A percentile compares a stretch with the other conserved stretches of the same genome.
Evolutionary conservation across 495 filamentous ascomycete genomes (phyloP).

Genomic region (Penicillium angulare): DNA sequence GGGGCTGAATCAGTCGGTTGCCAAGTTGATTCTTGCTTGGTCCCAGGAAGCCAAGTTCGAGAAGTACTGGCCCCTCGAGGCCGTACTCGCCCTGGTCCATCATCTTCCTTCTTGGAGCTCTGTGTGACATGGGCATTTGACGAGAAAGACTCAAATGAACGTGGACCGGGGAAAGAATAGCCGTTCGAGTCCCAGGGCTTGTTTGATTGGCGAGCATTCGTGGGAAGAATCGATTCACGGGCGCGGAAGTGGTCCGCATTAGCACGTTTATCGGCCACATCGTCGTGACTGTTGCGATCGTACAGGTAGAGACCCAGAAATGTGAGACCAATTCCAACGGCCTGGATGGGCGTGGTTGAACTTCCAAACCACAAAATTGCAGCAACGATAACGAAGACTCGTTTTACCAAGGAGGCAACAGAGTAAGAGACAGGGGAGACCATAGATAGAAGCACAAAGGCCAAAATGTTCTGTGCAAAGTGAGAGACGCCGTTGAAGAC

Average conservation of each 20-base stretch:
- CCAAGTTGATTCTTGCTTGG: conserved; percentile 82
- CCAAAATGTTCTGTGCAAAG: conserved; percentile 93
- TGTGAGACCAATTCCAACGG: conserved; percentile 79
- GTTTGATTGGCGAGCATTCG: conserved; percentile 45
- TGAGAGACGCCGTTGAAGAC: conserved; percentile 97
- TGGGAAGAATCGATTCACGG: conserved; percentile 66
- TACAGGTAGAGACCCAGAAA: conserved; percentile 95
- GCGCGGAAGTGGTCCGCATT: conserved; percentile 57
- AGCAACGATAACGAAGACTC: conserved; percentile 93
- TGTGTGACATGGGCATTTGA: conserved; percentile 31
- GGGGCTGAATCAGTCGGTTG: conserved; percentile 47
- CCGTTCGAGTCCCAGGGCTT: conserved; percentile 44
- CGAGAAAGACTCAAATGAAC: conserved; percentile 22
- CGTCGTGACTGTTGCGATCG: conserved; percentile 83
- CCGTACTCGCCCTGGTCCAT: conserved; percentile 49
- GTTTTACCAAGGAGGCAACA: conserved; percentile 91
- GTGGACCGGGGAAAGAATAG: conserved; percentile 36
- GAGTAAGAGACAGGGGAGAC: conserved; percentile 96
- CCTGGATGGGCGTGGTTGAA: conserved; percentile 78
- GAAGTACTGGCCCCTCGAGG: conserved; percentile 57
- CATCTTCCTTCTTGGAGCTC: conserved; percentile 60
- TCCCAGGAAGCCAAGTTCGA: conserved; percentile 66
- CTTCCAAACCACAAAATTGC: conserved; percentile 96
- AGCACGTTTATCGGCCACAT: conserved; percentile 72
- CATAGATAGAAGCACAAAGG: conserved; percentile 86